A percentile compares a stretch with the other conserved stretches of the same genome.
Evolutionary conservation across 2,329 filamentous ascomycete genomes (phyloP).

Genomic region (Botrytis porri): DNA sequence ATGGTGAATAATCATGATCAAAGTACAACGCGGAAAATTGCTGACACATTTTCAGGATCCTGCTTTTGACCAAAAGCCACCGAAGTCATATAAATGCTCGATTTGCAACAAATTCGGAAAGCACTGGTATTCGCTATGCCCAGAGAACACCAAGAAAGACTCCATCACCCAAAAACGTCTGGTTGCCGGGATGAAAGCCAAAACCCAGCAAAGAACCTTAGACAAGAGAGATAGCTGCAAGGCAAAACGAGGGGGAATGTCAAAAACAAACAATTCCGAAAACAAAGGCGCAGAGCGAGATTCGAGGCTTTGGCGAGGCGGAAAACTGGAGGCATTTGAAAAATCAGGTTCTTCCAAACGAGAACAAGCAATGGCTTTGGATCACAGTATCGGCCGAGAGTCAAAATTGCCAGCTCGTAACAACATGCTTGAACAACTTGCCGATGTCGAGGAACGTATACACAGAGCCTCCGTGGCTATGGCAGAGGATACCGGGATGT

Average conservation of each 20-base stretch:
- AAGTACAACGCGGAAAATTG: neutral
- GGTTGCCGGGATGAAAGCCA: conserved; percentile 19
- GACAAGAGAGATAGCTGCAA: neutral
- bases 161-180: conserved; percentile 40
- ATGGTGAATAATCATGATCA: conserved; percentile 24
- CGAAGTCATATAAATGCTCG: conserved; percentile 38
- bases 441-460: conserved; percentile 6
- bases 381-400: neutral
- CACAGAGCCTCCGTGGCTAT: neutral
- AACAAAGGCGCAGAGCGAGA: neutral
- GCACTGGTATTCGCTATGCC: conserved; percentile 42
- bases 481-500: neutral
- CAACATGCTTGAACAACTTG: neutral
- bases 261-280: neutral
- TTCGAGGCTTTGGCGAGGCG: neutral
- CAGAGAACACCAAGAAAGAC: conserved; percentile 36
- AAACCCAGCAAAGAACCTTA: neutral
- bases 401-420: neutral
- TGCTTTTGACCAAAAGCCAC: conserved; percentile 38
- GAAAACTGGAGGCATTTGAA: neutral
- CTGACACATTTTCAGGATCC: conserved; percentile 35
- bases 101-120: conserved; percentile 39
- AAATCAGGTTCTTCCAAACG: neutral
- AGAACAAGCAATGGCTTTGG: neutral
- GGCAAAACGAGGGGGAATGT: no score